A percentile compares a stretch with the other conserved stretches of the same genome.
These are phyloP conservation scores for Globisporangium paroecandrum DNA, from an alignment of 352 stramenopile genomes.

Conservation along the genomic window DNA sequence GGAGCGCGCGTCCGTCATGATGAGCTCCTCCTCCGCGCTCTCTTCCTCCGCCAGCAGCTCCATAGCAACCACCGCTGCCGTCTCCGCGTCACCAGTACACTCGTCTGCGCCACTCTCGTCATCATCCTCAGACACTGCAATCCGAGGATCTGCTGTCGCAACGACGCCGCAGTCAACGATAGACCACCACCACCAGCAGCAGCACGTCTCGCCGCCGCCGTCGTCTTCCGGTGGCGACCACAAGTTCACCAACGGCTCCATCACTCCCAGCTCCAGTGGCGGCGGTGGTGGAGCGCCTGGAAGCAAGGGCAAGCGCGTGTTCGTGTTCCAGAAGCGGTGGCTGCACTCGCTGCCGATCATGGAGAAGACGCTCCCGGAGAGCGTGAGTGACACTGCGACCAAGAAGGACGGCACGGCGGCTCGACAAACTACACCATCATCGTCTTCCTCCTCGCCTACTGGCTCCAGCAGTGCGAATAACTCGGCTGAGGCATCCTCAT, in stretches of 20 bases:
- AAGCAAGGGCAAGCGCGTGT: constrained; percentile 60
- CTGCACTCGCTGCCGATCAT: constrained; percentile 76
- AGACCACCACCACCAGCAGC: neutral
- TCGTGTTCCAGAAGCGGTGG: constrained; percentile 81
- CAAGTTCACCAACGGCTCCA: constrained; percentile 6
- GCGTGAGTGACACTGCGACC: constrained; percentile 21
- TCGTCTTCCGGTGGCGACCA: neutral
- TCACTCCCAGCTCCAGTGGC: neutral
- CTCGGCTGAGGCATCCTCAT: constrained; percentile 12
- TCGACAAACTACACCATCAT: neutral
- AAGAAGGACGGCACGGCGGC: constrained; percentile 19
- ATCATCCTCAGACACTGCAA: neutral
- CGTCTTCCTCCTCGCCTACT: neutral
- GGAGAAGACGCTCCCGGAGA: constrained; percentile 55
- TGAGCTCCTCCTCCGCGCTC: neutral
- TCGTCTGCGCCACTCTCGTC: neutral
- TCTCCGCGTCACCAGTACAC: neutral
- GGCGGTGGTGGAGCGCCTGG: neutral
- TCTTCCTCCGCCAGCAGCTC: neutral
- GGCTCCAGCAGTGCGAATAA: constrained; percentile 8
- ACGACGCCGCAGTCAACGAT: neutral
- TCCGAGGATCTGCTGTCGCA: neutral
- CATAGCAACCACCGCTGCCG: neutral
- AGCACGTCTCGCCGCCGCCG: neutral
- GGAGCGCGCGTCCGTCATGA: neutral